Evolutionary conservation across 495 filamentous ascomycete genomes (phyloP), one percentile per base, ranked within the genome.

Genomic region (Penicillium daleae): DNA sequence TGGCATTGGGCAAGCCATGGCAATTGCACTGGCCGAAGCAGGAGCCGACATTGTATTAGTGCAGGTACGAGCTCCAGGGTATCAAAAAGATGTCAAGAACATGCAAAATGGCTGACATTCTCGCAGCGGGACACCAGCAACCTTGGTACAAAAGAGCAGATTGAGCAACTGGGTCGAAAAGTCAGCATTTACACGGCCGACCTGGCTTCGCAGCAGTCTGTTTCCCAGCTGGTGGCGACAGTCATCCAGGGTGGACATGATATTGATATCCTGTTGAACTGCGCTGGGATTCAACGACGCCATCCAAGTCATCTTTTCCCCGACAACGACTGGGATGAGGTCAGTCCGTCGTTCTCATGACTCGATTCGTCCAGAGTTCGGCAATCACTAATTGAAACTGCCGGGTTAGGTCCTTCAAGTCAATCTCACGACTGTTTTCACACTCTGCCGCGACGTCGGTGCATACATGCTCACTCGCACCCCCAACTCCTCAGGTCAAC

Each of bases 21-120:
- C 89, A 32, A 71, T 95, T 52, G 90, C 85, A 1, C 76, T 96
- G 17, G 92, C 92, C 29, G 92, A 96, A 79, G 90, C 89, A 52
- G 92, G 92, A 26, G 92, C 92, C 49, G 89, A 96, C 70, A 83
- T 95, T 58, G 75, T 96, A 42, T 80, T 96, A 35, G 79, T 95
- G 22, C 80, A 79, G 69, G 76, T 75, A 65, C 29, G 52, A 0
- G 6, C 13, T 54, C 2, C 10, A n/a, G 48, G 19, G 12, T 8
- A 22, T 12, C 9, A 12, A n/a, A 24, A n/a, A 6, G 21, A 17
- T 12, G 13, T 39, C n/a, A 29, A 21, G 4, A 4, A 13, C 12
- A 40, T 21, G 12, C 57, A 22, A 4, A 12, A 3, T 52, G 22
- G 40, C 57, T 67, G 19, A 62, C 42, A 12, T 2, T 21, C 4